Evolutionary conservation across 176 grass and related monocot genomes (phyloP).

Genomic region (Carex myosuroides): DNA sequence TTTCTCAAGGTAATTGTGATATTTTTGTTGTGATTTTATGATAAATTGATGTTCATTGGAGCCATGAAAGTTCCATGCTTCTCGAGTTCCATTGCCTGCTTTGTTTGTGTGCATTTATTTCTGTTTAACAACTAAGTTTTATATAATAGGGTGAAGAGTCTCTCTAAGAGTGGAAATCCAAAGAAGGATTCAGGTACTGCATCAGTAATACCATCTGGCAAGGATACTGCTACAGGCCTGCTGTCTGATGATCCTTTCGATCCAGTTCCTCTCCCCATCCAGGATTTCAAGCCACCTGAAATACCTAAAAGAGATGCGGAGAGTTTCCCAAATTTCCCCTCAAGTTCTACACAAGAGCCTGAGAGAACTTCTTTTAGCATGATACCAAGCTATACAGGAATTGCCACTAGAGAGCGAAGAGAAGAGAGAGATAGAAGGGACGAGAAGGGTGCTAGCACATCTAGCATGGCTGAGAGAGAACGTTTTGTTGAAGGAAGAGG

Average conservation of each 20-base stretch:
- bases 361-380: slow-evolving; percentile 71
- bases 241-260: slow-evolving; percentile 53
- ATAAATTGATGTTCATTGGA: not conserved
- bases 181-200: slow-evolving; percentile 61
- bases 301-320: slow-evolving; percentile 43
- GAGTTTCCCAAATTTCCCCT: slow-evolving; percentile 41
- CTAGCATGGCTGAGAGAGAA: not conserved
- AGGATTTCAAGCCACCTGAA: slow-evolving; percentile 63
- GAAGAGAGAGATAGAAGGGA: slow-evolving; percentile 38
- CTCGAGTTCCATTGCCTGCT: not conserved
- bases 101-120: not conserved
- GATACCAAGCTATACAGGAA: slow-evolving; percentile 62
- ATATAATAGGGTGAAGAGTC: slow-evolving; percentile 89
- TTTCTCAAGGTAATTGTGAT: not conserved
- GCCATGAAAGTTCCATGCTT: not conserved
- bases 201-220: slow-evolving; percentile 36
- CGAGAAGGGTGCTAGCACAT: slow-evolving; percentile 34
- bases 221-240: slow-evolving; percentile 35
- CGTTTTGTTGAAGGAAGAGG: slow-evolving; percentile 14
- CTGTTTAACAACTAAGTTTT: not conserved
- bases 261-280: slow-evolving; percentile 40
- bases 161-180: slow-evolving; percentile 76
- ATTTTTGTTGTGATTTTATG: not conserved
- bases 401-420: slow-evolving; percentile 14
- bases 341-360: slow-evolving; percentile 48